Conservation (phyloP, 257 asterid species). For the Knoxia roxburghii region DNA sequence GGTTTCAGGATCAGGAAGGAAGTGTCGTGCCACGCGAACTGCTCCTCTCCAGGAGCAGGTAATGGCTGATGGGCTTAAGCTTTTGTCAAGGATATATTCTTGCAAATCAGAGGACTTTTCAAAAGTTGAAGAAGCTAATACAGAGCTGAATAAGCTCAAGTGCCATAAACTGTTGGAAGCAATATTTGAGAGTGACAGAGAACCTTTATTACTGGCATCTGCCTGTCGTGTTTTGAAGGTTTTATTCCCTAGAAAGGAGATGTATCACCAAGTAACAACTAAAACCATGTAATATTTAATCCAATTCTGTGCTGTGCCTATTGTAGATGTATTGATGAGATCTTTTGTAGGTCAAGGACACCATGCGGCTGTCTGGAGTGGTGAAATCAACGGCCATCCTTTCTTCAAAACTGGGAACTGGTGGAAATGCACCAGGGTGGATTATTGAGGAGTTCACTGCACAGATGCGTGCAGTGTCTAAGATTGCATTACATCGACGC, state of each 20-base stretch:
- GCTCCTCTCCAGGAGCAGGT: conserved; percentile 88
- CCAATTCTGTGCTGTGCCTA: neutral
- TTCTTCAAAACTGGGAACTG: conserved; percentile 73
- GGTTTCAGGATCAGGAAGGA: conserved; percentile 63
- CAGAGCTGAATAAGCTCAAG: conserved; percentile 55
- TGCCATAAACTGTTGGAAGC: conserved; percentile 72
- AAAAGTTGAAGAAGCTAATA: conserved; percentile 54
- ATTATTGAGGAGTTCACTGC: conserved; percentile 84
- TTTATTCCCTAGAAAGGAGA: conserved; percentile 73
- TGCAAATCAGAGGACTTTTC: conserved; percentile 52
- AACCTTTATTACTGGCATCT: conserved; percentile 81
- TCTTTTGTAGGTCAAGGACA: conserved; percentile 70
- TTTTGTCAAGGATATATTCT: conserved; percentile 66
- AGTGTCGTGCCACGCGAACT: conserved; percentile 57
- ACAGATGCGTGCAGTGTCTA: conserved; percentile 98
- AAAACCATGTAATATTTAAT: conserved; percentile 8
- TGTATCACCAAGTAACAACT: conserved; percentile 75
- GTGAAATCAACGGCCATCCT: conserved; percentile 77
- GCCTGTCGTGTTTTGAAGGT: conserved; percentile 86
- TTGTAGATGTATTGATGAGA: conserved; percentile 1
- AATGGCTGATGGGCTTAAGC: conserved; percentile 91
- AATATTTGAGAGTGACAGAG: conserved; percentile 86
- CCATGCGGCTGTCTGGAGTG: conserved; percentile 86
- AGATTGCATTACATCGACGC: conserved; percentile 88
- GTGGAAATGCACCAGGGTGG: conserved; percentile 83